Conservation (phyloP, 1,284 basidiomycete species). For the Neotropicomus parvogracilis region DNA sequence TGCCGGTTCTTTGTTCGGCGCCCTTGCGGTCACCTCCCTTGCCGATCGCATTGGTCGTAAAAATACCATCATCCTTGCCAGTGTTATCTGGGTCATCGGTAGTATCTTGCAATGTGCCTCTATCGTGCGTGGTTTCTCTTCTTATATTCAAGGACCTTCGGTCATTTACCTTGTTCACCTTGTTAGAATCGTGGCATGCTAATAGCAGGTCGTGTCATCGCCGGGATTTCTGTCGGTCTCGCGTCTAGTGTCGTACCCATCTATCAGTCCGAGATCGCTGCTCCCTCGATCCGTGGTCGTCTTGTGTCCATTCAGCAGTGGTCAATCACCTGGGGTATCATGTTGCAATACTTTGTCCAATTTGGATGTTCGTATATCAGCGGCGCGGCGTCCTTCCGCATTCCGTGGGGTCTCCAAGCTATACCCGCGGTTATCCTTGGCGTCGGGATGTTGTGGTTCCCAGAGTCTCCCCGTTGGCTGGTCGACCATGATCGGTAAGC, state of each 20-base stretch:
- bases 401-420: constrained; percentile 77
- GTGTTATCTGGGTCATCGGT: constrained; percentile 70
- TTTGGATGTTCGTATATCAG: constrained; percentile 73
- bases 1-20: constrained; percentile 63
- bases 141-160: background rate
- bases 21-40: constrained; percentile 56
- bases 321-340: constrained; percentile 74
- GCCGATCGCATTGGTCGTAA: constrained; percentile 67
- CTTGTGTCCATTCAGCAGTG: constrained; percentile 77
- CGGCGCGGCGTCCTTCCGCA: constrained; percentile 68
- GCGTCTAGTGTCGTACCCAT: constrained; percentile 60
- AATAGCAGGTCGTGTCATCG: constrained; percentile 62
- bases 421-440: constrained; percentile 70
- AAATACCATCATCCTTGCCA: constrained; percentile 58
- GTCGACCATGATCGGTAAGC: constrained; percentile 55
- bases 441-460: constrained; percentile 66
- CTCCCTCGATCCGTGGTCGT: constrained; percentile 67
- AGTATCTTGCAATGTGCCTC: constrained; percentile 45
- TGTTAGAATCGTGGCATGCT: constrained; percentile 64
- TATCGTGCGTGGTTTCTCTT: constrained; percentile 14
- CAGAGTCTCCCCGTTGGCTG: constrained; percentile 67
- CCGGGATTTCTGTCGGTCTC: constrained; percentile 58
- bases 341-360: constrained; percentile 71
- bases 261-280: constrained; percentile 72
- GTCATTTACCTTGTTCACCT: background rate